Evolutionary conservation across 495 filamentous ascomycete genomes (phyloP).

Genomic region (Jackrogersella minutella): DNA sequence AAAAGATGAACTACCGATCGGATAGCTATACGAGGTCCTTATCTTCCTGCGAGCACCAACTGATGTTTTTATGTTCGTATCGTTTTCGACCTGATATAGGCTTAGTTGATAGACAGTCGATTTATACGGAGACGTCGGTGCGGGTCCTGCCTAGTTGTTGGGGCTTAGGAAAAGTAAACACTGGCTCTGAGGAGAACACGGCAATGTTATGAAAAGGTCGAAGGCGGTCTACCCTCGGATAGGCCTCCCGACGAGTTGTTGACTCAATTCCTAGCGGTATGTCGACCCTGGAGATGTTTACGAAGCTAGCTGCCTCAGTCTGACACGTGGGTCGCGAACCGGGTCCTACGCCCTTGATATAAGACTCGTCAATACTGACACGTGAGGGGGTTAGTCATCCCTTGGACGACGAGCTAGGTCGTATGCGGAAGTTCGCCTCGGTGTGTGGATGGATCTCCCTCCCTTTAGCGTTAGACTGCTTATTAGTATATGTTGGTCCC

Average conservation of each 20-base stretch:
- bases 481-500: conserved; percentile 9
- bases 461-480: conserved; percentile 3
- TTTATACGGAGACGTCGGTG: neutral
- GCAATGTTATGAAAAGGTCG: neutral
- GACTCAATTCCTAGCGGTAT: conserved; percentile 4
- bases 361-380: conserved; percentile 3
- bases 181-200: neutral
- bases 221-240: neutral
- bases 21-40: neutral
- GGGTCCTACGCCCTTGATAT: neutral
- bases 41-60: neutral
- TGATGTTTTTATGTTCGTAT: neutral
- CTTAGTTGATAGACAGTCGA: neutral
- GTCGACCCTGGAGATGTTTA: conserved; percentile 4
- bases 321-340: conserved; percentile 23
- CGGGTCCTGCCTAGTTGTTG: neutral
- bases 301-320: neutral
- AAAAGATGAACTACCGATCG: neutral
- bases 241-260: neutral
- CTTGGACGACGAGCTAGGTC: conserved; percentile 10
- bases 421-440: conserved; percentile 20
- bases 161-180: neutral
- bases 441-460: conserved; percentile 19
- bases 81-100: neutral
- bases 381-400: conserved; percentile 2